phyloP scores from a whole-genome alignment of 495 filamentous ascomycete species.

The Xylaria intraflava region DNA sequence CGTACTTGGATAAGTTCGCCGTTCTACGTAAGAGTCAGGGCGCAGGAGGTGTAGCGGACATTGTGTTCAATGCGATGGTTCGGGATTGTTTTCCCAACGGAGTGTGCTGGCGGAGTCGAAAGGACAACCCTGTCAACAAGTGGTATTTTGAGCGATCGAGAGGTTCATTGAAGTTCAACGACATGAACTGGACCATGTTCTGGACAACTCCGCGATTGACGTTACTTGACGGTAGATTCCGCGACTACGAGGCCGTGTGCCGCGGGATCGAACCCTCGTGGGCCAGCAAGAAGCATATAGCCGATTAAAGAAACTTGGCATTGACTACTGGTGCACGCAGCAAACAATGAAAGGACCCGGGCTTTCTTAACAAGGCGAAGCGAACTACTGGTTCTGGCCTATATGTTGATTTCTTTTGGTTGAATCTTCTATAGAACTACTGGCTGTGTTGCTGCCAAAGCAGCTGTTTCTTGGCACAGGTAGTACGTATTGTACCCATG shows the following conservation, averaged over 20 bases:
- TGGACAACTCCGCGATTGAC: slow-evolving; percentile 72
- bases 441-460: too few relatives aligned
- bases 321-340: not conserved
- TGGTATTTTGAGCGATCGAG: slow-evolving; percentile 91
- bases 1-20: slow-evolving; percentile 97
- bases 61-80: slow-evolving; percentile 95
- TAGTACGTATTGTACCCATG: too few relatives aligned
- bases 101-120: slow-evolving; percentile 74
- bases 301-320: slow-evolving; percentile 42
- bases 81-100: slow-evolving; percentile 74
- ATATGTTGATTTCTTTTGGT: too few relatives aligned
- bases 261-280: slow-evolving; percentile 72
- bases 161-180: slow-evolving; percentile 72
- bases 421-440: too few relatives aligned
- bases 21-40: slow-evolving; percentile 85
- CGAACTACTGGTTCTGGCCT: too few relatives aligned
- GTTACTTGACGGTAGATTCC: slow-evolving; percentile 49
- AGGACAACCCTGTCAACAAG: slow-evolving; percentile 81
- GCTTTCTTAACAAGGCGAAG: not conserved
- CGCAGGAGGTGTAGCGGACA: slow-evolving; percentile 84
- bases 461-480: too few relatives aligned
- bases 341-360: not conserved
- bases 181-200: slow-evolving; percentile 90
- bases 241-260: slow-evolving; percentile 81
- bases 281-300: slow-evolving; percentile 61